Evolutionary conservation across 495 filamentous ascomycete species (phyloP), one percentile per base, ranked within the genome.

Genomic region (Penicillium bialowiezense): DNA sequence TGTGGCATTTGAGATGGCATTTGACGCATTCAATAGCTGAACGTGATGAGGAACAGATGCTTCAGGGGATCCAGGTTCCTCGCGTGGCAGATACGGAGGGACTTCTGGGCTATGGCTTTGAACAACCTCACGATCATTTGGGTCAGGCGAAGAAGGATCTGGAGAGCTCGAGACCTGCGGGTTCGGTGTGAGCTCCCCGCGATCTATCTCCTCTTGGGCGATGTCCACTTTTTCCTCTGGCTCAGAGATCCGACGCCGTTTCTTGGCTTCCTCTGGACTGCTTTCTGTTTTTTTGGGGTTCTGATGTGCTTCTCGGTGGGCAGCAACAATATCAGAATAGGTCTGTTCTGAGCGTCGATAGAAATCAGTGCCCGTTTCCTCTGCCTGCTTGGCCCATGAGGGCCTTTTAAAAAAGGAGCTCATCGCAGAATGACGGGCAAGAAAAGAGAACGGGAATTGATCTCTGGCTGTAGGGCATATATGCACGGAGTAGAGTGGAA

Each of bases 401-500:
- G 85, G 82, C 60, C 82, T 84, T 28, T 84, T 89, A 62, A 89
- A 89, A 24, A 90, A 75, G 1, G 76, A 74, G 43, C 73, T 76
- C 72, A 85, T 88, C n/a, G 21, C 28, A 14, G 43, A 7, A 14
- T 52, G 15, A 18, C 12, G 21, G 9, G 6, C 13, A 24, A 17
- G 34, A 17, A 37, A 17, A 37, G 1, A 17, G 34, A 37, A 5
- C 9, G 9, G 24, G 24, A n/a, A n/a, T n/a, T n/a, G n/a, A n/a
- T n/a, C n/a, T n/a, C n/a, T n/a, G n/a, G n/a, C n/a, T n/a, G n/a
- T n/a, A n/a, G n/a, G n/a, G n/a, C n/a, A n/a, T n/a, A n/a, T n/a
- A n/a, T n/a, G n/a, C n/a, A n/a, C n/a, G n/a, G n/a, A n/a, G n/a
- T n/a, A n/a, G n/a, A n/a, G n/a, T n/a, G n/a, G n/a, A n/a, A n/a